These are phyloP conservation scores for Dalbergia cultrata DNA, from an alignment of 306 rosid species.

Conservation along the genomic window DNA sequence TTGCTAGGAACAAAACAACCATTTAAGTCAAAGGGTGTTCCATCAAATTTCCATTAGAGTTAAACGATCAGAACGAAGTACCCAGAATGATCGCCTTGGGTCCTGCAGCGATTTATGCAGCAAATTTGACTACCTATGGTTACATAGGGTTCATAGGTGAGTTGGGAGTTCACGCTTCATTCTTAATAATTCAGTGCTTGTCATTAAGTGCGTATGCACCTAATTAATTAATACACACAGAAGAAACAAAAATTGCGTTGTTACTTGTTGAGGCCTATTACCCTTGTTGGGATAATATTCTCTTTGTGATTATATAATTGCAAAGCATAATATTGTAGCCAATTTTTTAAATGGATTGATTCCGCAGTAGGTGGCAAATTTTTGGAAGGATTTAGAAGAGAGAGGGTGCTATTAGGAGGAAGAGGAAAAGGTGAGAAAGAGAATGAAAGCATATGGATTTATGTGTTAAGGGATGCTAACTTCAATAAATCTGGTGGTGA, in stretches of 20 bases:
- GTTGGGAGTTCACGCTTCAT: conserved; percentile 35
- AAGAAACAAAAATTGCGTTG: conserved; percentile 60
- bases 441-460: conserved; percentile 64
- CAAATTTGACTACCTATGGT: conserved; percentile 41
- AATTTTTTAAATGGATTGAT: conserved; percentile 62
- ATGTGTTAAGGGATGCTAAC: conserved; percentile 40
- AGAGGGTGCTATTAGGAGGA: conserved; percentile 35
- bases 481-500: conserved; percentile 60
- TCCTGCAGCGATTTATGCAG: conserved; percentile 42
- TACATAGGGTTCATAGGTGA: conserved; percentile 47
- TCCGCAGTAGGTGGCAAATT: conserved; percentile 77
- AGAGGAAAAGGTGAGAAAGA: conserved; percentile 54
- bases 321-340: conserved; percentile 36
- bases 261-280: conserved; percentile 48
- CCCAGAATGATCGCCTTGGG: conserved; percentile 46
- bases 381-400: conserved; percentile 70
- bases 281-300: conserved; percentile 57
- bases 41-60: conserved; percentile 41
- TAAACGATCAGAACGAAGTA: conserved; percentile 29
- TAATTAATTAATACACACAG: conserved; percentile 47
- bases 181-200: conserved; percentile 34
- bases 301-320: conserved; percentile 45
- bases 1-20: conserved; percentile 20
- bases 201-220: conserved; percentile 38
- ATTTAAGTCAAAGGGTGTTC: conserved; percentile 40